These are phyloP conservation scores for Spathaspora passalidarum DNA, from an alignment of 805 yeast genomes.

Conservation along the genomic window DNA sequence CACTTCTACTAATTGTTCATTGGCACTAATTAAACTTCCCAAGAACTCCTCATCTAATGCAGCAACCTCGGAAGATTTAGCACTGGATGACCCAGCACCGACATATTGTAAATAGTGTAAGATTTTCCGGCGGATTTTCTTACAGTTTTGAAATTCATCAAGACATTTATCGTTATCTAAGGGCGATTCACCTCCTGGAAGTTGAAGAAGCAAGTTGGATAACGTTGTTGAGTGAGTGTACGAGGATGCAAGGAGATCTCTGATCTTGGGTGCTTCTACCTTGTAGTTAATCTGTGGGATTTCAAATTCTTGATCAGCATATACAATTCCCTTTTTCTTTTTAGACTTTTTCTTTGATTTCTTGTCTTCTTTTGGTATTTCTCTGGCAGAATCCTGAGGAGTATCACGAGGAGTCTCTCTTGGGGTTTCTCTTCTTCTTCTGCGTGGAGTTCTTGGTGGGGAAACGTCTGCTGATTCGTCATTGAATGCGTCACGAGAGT, in stretches of 20 bases:
- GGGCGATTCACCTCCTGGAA: constrained; percentile 51
- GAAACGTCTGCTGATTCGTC: not conserved
- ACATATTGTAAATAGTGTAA: constrained; percentile 80
- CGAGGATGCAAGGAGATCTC: constrained; percentile 67
- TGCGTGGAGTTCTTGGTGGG: not conserved
- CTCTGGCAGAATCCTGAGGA: too few relatives aligned
- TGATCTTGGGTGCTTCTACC: constrained; percentile 72
- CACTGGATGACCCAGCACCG: constrained; percentile 44
- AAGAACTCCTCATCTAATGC: constrained; percentile 70
- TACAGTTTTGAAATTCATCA: constrained; percentile 70
- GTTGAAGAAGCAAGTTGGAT: constrained; percentile 43
- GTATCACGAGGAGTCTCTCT: not conserved
- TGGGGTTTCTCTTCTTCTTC: not conserved
- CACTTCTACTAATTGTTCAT: constrained; percentile 81
- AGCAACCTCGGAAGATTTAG: constrained; percentile 23
- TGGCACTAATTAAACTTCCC: constrained; percentile 85
- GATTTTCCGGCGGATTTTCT: constrained; percentile 71
- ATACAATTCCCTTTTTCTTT: constrained; percentile 16
- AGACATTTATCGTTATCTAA: constrained; percentile 61
- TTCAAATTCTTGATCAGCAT: constrained; percentile 49
- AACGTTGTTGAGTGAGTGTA: constrained; percentile 71
- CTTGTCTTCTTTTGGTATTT: constrained; percentile 7
- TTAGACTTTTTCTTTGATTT: constrained; percentile 15
- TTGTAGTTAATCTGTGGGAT: constrained; percentile 68
- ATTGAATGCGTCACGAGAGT: not conserved